phyloP scores from a whole-genome alignment of 768 basidiomycete species.

The Tulasnella sp. region DNA sequence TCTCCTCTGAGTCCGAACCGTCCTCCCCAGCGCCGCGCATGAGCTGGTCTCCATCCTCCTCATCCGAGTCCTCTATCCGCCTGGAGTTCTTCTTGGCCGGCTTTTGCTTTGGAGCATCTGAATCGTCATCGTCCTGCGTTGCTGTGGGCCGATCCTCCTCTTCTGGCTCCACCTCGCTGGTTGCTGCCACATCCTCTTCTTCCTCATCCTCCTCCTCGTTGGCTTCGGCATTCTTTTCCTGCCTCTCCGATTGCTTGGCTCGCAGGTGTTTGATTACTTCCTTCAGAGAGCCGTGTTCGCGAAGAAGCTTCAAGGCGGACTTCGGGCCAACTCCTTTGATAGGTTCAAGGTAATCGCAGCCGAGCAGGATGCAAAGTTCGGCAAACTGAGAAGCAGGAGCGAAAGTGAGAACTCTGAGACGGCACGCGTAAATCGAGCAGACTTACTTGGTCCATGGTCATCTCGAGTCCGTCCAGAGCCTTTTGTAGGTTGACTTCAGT shows the following conservation, averaged over 20 bases:
- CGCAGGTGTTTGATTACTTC: slow-evolving; percentile 69
- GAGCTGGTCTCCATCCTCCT: not conserved
- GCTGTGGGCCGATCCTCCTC: not conserved
- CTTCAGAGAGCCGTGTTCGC: slow-evolving; percentile 67
- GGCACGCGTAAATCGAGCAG: not conserved
- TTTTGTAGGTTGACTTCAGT: slow-evolving; percentile 78
- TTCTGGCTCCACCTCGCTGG: slow-evolving; percentile 19
- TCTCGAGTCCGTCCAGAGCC: slow-evolving; percentile 80
- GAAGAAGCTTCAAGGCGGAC: slow-evolving; percentile 83
- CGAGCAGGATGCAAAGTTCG: slow-evolving; percentile 91
- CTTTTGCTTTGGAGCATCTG: not conserved
- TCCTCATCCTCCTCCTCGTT: slow-evolving; percentile 20
- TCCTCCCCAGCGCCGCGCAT: not conserved
- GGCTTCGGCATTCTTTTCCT: slow-evolving; percentile 9
- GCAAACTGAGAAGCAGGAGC: slow-evolving; percentile 56
- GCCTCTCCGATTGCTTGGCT: slow-evolving; percentile 51
- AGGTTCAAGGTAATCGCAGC: slow-evolving; percentile 99
- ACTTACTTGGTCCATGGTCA: slow-evolving; percentile 81
- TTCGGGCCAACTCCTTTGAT: slow-evolving; percentile 95
- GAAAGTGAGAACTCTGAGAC: not conserved
- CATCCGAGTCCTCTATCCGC: slow-evolving; percentile 14
- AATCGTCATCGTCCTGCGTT: slow-evolving; percentile 23
- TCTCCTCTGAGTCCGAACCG: slow-evolving; percentile 36
- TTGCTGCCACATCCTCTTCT: slow-evolving; percentile 25
- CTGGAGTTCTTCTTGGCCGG: slow-evolving; percentile 1